phyloP scores from a whole-genome alignment of 306 rosid species.

The Morella rubra region DNA sequence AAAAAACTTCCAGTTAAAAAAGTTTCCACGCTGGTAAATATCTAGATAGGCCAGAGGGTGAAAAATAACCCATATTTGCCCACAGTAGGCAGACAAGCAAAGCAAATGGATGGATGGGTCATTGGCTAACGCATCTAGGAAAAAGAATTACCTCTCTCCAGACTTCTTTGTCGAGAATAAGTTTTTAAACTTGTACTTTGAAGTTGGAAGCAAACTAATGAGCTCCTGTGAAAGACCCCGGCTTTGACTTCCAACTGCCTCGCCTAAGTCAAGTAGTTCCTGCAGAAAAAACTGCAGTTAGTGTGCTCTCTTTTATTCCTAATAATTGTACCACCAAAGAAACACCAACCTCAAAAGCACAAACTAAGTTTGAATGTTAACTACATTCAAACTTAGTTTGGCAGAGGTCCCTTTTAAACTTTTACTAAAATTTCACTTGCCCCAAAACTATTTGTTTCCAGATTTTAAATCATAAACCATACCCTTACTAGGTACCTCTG shows the following conservation, averaged over 20 bases:
- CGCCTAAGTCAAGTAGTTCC: conserved; percentile 87
- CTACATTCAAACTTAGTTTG: no score
- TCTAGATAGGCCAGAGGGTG: not conserved
- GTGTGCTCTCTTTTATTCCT: conserved; percentile 8
- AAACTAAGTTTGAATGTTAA: conserved; percentile 10
- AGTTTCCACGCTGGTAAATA: not conserved
- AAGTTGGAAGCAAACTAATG: conserved; percentile 72
- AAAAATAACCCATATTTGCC: not conserved
- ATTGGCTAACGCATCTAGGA: conserved; percentile 1
- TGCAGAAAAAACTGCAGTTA: conserved; percentile 29
- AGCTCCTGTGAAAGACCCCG: conserved; percentile 84
- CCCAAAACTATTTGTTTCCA: not conserved
- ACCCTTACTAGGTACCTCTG: not conserved
- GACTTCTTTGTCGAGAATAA: conserved; percentile 71
- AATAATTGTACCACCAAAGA: conserved; percentile 19
- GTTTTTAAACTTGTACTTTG: conserved; percentile 63
- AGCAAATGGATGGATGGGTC: not conserved
- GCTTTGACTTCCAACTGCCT: conserved; percentile 83
- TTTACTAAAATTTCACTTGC: conserved; percentile 1
- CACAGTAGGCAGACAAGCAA: not conserved
- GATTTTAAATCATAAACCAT: not conserved
- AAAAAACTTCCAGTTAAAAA: not conserved
- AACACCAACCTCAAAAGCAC: conserved; percentile 12
- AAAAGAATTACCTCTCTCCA: conserved; percentile 57
- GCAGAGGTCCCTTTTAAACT: conserved; percentile 15